Conservation (phyloP, 208 protist genomes). For the Trichomonas gallinae region DNA sequence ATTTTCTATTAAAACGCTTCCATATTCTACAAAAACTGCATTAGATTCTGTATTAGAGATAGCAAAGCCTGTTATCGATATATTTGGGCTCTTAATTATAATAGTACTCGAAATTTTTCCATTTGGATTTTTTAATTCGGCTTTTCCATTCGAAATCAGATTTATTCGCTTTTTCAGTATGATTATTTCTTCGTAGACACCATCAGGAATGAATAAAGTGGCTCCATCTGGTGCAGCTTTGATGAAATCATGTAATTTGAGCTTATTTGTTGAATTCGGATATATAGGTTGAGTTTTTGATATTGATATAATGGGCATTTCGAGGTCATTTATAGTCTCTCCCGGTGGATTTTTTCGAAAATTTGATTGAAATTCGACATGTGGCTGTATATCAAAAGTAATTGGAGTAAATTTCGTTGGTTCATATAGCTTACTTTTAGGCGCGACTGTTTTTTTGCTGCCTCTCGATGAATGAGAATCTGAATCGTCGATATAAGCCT, state of each 20-base stretch:
- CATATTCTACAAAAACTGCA: not conserved
- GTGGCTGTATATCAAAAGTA: not conserved
- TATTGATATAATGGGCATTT: not conserved
- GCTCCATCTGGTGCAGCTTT: not conserved
- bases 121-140: not conserved
- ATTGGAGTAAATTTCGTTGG: not conserved
- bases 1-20: not conserved
- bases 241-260: not conserved
- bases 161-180: not conserved
- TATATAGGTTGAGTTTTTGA: not conserved
- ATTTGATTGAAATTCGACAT: not conserved
- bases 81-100: not conserved
- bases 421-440: not conserved
- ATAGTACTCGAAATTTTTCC: not conserved
- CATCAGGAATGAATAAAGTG: not conserved
- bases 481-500: not conserved
- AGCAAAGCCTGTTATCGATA: not conserved
- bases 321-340: not conserved
- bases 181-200: not conserved
- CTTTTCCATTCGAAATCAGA: not conserved
- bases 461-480: not conserved
- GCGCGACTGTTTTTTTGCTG: not conserved
- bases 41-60: not conserved
- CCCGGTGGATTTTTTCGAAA: not conserved
- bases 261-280: not conserved